Percentiles rank a stretch among this genome's conserved stretches.
These are phyloP conservation scores for Testicularia cyperi DNA, from an alignment of 1,284 basidiomycete species.

Conservation along the genomic window DNA sequence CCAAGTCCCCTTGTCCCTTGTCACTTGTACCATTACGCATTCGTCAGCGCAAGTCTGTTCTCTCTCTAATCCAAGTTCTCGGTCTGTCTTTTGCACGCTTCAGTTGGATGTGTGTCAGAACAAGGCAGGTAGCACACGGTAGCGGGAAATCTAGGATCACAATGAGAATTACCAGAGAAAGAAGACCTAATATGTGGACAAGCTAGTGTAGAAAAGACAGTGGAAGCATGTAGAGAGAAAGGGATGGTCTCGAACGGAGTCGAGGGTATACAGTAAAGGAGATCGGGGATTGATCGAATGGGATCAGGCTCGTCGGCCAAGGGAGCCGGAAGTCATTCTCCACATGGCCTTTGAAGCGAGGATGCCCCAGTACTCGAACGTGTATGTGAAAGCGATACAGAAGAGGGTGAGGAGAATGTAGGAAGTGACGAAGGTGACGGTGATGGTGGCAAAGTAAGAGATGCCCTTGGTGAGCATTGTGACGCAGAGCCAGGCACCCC, in stretches of 20 bases:
- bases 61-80: no score
- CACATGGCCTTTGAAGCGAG: constrained; percentile 47
- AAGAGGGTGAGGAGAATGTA: constrained; percentile 39
- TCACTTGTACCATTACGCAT: no score
- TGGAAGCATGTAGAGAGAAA: no score
- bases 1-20: no score
- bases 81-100: no score
- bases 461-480: constrained; percentile 29
- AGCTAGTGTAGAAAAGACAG: no score
- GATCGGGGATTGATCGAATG: not conserved
- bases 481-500: constrained; percentile 43
- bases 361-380: constrained; percentile 50
- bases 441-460: constrained; percentile 42
- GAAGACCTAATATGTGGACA: no score
- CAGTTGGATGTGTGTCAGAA: no score
- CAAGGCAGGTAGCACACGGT: no score
- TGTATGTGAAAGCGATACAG: constrained; percentile 46
- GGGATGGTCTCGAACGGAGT: not conserved
- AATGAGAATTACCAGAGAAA: no score
- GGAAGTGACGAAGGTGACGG: constrained; percentile 40
- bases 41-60: no score
- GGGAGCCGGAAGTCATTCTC: constrained; percentile 38
- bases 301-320: constrained; percentile 31
- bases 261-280: constrained; percentile 5
- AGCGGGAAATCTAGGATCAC: no score